These are phyloP conservation scores for Pulveroboletus sp. DNA, from an alignment of 768 basidiomycete species.

Conservation along the genomic window DNA sequence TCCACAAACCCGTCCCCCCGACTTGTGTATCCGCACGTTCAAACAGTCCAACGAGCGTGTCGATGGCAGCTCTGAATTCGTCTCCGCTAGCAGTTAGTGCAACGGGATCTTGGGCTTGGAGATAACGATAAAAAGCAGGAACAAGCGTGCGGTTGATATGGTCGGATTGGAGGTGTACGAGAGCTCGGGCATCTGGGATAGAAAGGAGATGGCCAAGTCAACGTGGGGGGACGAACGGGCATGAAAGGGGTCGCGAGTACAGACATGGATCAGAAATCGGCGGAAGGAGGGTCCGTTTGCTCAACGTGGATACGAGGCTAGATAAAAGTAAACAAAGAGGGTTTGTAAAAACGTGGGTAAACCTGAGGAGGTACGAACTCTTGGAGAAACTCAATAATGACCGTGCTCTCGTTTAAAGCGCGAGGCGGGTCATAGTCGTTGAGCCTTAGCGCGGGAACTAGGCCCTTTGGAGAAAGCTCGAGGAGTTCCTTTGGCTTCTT, in stretches of 20 bases:
- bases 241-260: conserved; percentile 11
- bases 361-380: conserved; percentile 43
- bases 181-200: conserved; percentile 55
- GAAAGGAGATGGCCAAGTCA: not conserved
- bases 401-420: conserved; percentile 72
- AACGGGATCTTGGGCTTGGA: conserved; percentile 59
- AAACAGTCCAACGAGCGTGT: too few relatives aligned
- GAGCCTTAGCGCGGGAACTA: conserved; percentile 68
- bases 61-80: conserved; percentile 45
- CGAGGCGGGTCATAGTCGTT: conserved; percentile 50
- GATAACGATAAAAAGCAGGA: conserved; percentile 69
- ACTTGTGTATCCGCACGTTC: too few relatives aligned
- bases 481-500: conserved; percentile 75
- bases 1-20: too few relatives aligned
- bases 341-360: too few relatives aligned
- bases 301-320: conserved; percentile 49
- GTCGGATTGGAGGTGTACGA: conserved; percentile 65
- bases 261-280: conserved; percentile 54
- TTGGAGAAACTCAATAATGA: conserved; percentile 75
- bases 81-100: conserved; percentile 49
- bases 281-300: conserved; percentile 52
- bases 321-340: not conserved
- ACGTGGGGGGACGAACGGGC: not conserved
- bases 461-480: conserved; percentile 76
- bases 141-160: conserved; percentile 60